Evolutionary conservation across 2,329 filamentous ascomycete genomes (phyloP).

Genomic region (Fusarium aywerte): DNA sequence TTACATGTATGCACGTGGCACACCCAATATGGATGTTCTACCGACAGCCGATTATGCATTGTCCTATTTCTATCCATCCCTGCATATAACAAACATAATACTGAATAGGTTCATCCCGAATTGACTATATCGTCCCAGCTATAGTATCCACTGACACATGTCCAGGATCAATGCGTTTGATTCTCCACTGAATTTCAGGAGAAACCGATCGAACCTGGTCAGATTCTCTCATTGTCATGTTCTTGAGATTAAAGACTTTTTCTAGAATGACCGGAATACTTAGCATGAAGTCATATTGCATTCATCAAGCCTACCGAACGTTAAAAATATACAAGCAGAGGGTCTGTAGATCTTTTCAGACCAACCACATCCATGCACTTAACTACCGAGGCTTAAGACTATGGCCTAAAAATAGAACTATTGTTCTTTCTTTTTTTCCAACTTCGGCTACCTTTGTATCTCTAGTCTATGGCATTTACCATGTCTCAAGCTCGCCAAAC

Average conservation of each 20-base stretch:
- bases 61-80: neutral
- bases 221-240: neutral
- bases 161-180: neutral
- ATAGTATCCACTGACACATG: constrained; percentile 18
- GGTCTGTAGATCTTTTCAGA: neutral
- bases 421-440: neutral
- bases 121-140: neutral
- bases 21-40: neutral
- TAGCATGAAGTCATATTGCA: neutral
- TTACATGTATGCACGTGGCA: neutral
- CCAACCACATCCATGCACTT: neutral
- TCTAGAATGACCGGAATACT: neutral
- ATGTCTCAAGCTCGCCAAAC: neutral
- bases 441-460: neutral
- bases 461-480: too few relatives aligned
- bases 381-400: neutral
- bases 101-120: neutral
- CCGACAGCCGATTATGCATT: constrained; percentile 6
- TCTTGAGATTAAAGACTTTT: neutral
- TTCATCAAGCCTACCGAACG: neutral
- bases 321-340: neutral
- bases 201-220: neutral
- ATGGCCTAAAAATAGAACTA: constrained; percentile 11
- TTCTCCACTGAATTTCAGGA: constrained; percentile 1
- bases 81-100: neutral